phyloP scores from a whole-genome alignment of 2,329 filamentous ascomycete genomes.

The Pseudogymnoascus sp. region DNA sequence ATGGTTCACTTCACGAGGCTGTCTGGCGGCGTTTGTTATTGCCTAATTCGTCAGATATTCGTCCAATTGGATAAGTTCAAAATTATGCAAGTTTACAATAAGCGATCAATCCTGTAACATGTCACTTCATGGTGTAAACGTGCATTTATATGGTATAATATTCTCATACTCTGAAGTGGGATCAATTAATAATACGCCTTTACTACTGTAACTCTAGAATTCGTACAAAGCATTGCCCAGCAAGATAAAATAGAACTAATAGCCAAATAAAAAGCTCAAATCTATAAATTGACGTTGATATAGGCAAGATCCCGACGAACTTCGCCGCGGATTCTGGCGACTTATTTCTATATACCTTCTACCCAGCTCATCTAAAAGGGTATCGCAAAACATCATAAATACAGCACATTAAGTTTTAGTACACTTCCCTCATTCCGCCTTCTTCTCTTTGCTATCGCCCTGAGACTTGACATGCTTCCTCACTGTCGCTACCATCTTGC shows the following conservation, averaged over 20 bases:
- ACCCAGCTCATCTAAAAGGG: neutral
- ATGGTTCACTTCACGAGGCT: neutral
- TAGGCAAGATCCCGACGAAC: neutral
- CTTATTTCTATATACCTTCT: neutral
- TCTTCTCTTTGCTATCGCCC: neutral
- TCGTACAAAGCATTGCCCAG: neutral
- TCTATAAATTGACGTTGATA: neutral
- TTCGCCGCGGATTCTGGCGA: neutral
- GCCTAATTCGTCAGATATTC: too few species aligned
- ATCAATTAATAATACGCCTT: neutral
- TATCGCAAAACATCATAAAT: neutral
- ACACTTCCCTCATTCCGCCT: neutral
- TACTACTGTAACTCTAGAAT: neutral
- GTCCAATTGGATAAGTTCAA: neutral
- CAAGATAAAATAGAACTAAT: neutral
- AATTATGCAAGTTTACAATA: too few species aligned
- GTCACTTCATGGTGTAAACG: too few species aligned
- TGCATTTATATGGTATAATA: too few species aligned
- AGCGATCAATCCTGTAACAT: too few species aligned
- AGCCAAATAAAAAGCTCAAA: neutral
- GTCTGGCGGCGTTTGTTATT: neutral
- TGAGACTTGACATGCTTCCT: neutral
- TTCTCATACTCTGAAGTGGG: too few species aligned
- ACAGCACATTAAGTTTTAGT: neutral
- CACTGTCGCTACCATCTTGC: constrained; percentile 61